Percentiles rank a stretch among this genome's conserved stretches.
These are phyloP conservation scores for Phytophthora ohioensis DNA, from an alignment of 352 stramenopile genomes.

Conservation along the genomic window DNA sequence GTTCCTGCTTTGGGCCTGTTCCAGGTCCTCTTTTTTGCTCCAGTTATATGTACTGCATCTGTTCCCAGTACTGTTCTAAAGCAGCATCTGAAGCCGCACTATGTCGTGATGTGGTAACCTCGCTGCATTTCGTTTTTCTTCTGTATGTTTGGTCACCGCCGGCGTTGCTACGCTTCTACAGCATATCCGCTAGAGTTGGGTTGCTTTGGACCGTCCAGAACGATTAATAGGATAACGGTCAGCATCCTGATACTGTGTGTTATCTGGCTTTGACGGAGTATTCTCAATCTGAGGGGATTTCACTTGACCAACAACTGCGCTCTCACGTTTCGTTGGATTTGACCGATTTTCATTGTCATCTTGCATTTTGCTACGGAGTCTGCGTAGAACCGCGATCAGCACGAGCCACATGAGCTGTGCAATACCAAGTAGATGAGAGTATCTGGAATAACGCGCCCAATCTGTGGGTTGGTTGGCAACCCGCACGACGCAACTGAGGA, in stretches of 20 bases:
- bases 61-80: no score
- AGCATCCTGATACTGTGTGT: neutral
- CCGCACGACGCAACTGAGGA: slow-evolving; percentile 25
- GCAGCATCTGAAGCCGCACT: no score
- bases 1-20: no score
- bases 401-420: slow-evolving; percentile 44
- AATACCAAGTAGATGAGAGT: slow-evolving; percentile 45
- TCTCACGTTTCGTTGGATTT: neutral
- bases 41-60: no score
- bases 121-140: no score
- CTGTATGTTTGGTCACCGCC: neutral
- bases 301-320: no score
- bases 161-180: neutral
- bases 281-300: neutral
- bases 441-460: slow-evolving; percentile 39
- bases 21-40: no score
- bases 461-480: slow-evolving; percentile 33
- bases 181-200: neutral
- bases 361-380: neutral
- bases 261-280: neutral
- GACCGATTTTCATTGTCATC: neutral
- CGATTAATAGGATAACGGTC: neutral
- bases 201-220: neutral
- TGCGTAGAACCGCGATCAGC: neutral
- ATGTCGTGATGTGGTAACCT: neutral